Conservation (phyloP, 106 monocot genomes). For the Dendrobium nobile region DNA sequence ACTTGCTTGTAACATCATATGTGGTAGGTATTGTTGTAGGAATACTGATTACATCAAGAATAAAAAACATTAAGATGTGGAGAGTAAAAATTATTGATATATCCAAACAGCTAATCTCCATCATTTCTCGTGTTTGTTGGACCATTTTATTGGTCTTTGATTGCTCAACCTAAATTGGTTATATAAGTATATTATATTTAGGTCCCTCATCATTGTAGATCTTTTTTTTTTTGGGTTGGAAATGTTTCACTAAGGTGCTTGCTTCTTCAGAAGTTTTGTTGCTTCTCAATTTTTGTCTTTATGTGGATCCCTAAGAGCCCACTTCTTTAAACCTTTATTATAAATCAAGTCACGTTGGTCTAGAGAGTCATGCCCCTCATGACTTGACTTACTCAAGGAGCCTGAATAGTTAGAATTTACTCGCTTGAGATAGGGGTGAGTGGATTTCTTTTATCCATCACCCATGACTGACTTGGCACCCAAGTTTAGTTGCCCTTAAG, state of each 20-base stretch:
- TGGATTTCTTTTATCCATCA: neutral
- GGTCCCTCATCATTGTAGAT: neutral
- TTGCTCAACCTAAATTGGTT: neutral
- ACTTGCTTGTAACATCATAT: conserved; percentile 7
- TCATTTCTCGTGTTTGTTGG: neutral
- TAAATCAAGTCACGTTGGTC: neutral
- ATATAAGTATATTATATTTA: neutral
- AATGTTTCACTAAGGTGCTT: neutral
- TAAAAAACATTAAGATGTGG: neutral
- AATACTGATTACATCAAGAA: neutral
- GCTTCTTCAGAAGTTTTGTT: neutral
- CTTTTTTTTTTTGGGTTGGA: neutral
- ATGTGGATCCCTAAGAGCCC: neutral
- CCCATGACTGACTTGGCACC: neutral
- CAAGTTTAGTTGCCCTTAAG: too few relatives aligned
- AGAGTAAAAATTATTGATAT: neutral
- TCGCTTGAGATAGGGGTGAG: neutral
- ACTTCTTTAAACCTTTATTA: neutral
- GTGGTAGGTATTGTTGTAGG: too few relatives aligned
- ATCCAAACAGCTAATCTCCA: neutral
- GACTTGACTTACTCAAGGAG: neutral
- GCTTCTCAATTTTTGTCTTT: neutral
- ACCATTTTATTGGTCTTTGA: neutral
- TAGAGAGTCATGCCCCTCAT: neutral
- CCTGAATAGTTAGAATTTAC: neutral